Base-by-base conservation (phyloP, 2,329 filamentous ascomycete genomes). In the Thielaviopsis musarum region DNA sequence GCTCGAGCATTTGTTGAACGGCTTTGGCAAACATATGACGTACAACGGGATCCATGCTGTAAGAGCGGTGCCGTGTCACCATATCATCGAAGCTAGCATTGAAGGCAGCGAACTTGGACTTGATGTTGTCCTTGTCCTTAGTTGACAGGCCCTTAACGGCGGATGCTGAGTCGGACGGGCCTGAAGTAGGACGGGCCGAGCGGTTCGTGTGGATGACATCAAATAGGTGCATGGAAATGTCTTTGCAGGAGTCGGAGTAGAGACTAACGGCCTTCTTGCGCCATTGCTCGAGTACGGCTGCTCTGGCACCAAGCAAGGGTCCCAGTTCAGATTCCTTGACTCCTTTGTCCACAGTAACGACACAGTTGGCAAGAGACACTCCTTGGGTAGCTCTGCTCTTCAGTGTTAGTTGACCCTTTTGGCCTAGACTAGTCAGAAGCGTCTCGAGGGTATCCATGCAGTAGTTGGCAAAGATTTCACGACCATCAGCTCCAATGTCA, bases 101-200 rank as follows among this genome's bases (percentile, higher is more conserved):
- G 76, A 98, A 98, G 51, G 83, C 82, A 66, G 87, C 83, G 71
- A 96, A 98, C 72, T 97, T 97, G 70, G 89, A 84, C 72, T 98
- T 98, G 72, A 97, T 95, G 61, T 84, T 85, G 69, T 98, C 93
- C 71, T 91, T 94, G 68, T 98, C 93, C 70, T 95, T 96, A 66
- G 85, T 89, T 53, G 81, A 83, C 2, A 97, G 75, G 0, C 81
- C 81, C 71, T 95, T 95, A 62, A 97, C 77, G 61, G 96, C 87
- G 0, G 86, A 85, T 17, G 84, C 83, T 1, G 88, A 93, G 70
- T 96, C 91, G n/a, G 80, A 81, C 26, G 82, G 82, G 9, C 84
- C 82, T 2, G 87, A 91, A 0, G 83, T 79, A 15, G 90, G 88
- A 19, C 90, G 83, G 56, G 82, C 72, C 17, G 76, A 74, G 48